Evolutionary conservation across 140 eudicot genomes (phyloP), one percentile per base, ranked within the genome.

Genomic region (Eryngium alpinum): DNA sequence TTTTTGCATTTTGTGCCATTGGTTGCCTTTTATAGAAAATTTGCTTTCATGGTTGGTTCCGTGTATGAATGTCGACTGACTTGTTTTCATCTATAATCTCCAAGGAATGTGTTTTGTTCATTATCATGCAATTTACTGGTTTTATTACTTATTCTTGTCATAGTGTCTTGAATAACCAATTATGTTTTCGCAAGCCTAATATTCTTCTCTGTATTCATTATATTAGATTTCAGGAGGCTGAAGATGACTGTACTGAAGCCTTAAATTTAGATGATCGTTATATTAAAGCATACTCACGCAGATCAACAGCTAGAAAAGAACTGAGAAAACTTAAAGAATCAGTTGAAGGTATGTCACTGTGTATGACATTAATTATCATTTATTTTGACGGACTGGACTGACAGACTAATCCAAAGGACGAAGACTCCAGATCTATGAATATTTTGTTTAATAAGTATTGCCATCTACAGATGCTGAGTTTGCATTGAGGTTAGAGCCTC

Each of bases 161-260:
- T 75, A 28, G 1, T 76, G 32, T 49, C 7, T 4, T 60, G 21
- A 49, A 65, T 28, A 52, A 22, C 0, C 24, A 71, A 38, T 66
- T 33, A 44, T n/a, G 34, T 57, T 70, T 19, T 32, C 73, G 69
- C 76, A 34, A 57, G 71, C 53, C 53, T 52, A 32, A 79, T 71
- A 66, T 4, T 50, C 77, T 72, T 77, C 28, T 59, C 34, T 76
- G 24, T 53, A 49, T 85, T 77, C 84, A 78, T 83, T 85, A 95
- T 97, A 86, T 95, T 85, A 95, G 99, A 86, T 95, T 89, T 84
- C 88, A 86, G 89, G 99, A 88, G 79, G 97, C 99, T 69, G 97
- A 95, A 87, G 90, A 85, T 50, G 97, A 95, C 86, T 95, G 99
- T 77, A 87, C 97, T 9, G 97, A 95, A 89, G 99, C 99, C 67